These are phyloP conservation scores for Thalia dealbata DNA, from an alignment of 176 grass and related monocot species.

Conservation along the genomic window DNA sequence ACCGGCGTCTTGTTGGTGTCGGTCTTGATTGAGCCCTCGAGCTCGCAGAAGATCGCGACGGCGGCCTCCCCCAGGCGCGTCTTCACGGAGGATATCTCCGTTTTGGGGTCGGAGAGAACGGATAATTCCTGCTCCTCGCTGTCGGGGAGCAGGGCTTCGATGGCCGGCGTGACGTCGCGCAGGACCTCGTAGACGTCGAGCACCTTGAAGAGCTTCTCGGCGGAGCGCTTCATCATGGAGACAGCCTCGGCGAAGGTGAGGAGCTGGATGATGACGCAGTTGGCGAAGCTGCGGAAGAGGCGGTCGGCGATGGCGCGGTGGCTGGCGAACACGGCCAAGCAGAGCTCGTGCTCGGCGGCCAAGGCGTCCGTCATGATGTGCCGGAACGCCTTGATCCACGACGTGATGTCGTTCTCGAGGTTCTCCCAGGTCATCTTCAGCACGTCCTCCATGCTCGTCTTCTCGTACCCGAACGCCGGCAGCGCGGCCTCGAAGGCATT, in stretches of 20 bases:
- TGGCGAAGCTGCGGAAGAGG: constrained; percentile 40
- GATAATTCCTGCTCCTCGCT: neutral
- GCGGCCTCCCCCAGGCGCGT: constrained; percentile 63
- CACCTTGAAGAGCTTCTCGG: constrained; percentile 96
- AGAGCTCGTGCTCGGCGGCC: constrained; percentile 52
- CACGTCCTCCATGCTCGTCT: constrained; percentile 17
- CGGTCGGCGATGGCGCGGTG: neutral
- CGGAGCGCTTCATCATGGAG: constrained; percentile 51
- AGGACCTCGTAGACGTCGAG: constrained; percentile 92
- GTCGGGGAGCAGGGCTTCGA: constrained; percentile 35
- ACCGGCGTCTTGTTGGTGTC: constrained; percentile 56
- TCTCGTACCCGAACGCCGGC: constrained; percentile 2
- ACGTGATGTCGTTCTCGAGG: constrained; percentile 2
- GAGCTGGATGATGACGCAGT: constrained; percentile 39
- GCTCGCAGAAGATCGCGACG: constrained; percentile 73
- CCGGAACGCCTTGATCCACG: constrained; percentile 62
- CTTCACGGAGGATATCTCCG: constrained; percentile 37
- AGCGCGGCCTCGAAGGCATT: constrained; percentile 10
- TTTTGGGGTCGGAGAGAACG: constrained; percentile 26
- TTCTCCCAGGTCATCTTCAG: constrained; percentile 6
- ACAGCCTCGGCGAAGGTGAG: constrained; percentile 78
- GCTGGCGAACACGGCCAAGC: constrained; percentile 43
- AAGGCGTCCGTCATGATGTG: constrained; percentile 30
- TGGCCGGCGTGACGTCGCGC: constrained; percentile 29
- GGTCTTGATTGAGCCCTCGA: constrained; percentile 75